Conservation (phyloP, 352 stramenopile genomes). For the Saprolegnia diclina region DNA sequence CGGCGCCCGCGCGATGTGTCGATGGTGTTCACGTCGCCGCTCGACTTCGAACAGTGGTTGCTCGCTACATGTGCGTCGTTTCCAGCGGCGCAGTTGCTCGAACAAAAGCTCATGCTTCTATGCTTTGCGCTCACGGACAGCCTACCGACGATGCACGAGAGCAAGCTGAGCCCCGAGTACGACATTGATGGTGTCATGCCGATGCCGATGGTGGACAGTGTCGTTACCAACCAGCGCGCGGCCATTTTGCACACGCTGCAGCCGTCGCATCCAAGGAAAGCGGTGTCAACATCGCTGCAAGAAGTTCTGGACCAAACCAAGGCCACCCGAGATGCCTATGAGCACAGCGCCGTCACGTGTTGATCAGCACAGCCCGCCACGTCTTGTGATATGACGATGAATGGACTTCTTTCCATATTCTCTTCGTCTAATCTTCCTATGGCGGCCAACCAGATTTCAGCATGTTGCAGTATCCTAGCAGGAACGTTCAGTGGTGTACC, state of each 20-base stretch:
- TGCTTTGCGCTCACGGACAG: slow-evolving; percentile 15
- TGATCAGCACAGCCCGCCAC: not conserved
- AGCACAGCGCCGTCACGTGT: not conserved
- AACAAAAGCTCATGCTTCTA: slow-evolving; percentile 23
- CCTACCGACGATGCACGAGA: slow-evolving; percentile 13
- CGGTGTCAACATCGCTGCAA: not conserved
- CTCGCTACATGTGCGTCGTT: not conserved
- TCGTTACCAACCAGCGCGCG: slow-evolving; percentile 3
- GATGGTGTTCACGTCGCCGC: not conserved
- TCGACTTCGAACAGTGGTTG: not conserved
- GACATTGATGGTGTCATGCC: slow-evolving; percentile 15
- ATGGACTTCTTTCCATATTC: too few relatives aligned
- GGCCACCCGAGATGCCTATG: not conserved
- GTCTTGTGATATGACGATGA: not conserved
- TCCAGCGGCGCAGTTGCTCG: slow-evolving; percentile 15
- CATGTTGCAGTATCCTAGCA: too few relatives aligned
- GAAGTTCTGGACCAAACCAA: not conserved
- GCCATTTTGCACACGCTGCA: not conserved
- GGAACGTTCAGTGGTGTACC: too few relatives aligned
- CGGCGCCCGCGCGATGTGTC: not conserved
- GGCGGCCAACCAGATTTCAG: too few relatives aligned
- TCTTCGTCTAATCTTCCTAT: too few relatives aligned
- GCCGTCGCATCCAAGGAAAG: not conserved
- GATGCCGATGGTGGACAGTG: slow-evolving; percentile 22
- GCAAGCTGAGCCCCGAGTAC: slow-evolving; percentile 22